Evolutionary conservation across 306 rosid genomes (phyloP).

Genomic region (Citrullus colocynthis): DNA sequence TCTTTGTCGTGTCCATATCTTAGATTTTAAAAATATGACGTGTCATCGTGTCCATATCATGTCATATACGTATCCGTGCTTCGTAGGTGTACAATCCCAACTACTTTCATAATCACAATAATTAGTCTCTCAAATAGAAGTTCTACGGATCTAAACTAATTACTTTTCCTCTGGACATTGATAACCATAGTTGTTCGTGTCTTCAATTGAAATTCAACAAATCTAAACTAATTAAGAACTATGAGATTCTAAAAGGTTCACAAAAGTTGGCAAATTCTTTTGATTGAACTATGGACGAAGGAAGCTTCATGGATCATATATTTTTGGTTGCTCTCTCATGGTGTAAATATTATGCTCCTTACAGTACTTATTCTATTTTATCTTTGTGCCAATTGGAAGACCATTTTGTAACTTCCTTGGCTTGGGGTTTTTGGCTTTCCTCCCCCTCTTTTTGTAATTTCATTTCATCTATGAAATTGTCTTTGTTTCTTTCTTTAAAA

Average conservation of each 20-base stretch:
- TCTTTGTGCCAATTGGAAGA: not conserved
- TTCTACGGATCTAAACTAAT: not conserved
- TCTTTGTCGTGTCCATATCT: too few species aligned
- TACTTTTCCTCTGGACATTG: not conserved
- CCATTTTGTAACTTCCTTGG: not conserved
- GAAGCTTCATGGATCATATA: not conserved
- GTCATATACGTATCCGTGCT: too few species aligned
- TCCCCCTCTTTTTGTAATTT: not conserved
- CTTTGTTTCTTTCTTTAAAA: not conserved
- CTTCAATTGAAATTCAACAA: not conserved
- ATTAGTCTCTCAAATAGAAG: not conserved
- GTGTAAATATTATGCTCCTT: not conserved
- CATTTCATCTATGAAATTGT: not conserved
- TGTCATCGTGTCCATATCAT: too few species aligned
- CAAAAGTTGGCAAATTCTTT: not conserved
- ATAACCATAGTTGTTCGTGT: not conserved
- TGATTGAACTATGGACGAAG: not conserved
- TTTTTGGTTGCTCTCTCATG: not conserved
- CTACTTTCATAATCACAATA: not conserved
- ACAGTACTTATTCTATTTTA: not conserved
- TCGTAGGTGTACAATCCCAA: not conserved
- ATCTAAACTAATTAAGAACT: not conserved
- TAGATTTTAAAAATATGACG: too few species aligned
- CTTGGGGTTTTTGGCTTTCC: not conserved
- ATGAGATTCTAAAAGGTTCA: not conserved